Conservation (phyloP, 345 rosid genomes). For the Nephelium lappaceum region DNA sequence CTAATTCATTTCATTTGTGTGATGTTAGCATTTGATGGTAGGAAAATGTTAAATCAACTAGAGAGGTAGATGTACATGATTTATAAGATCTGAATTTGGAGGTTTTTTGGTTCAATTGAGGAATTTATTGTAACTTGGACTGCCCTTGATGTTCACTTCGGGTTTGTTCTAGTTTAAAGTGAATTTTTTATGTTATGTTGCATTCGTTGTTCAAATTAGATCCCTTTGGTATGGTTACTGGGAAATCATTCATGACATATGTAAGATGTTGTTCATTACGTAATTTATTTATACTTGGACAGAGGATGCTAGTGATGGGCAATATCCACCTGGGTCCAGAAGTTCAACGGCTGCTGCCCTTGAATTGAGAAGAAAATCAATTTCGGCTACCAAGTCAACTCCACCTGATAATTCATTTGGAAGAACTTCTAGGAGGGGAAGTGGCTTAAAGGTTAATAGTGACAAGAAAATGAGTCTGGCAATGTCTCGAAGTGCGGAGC, state of each 20-base stretch:
- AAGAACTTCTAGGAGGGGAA: conserved; percentile 49
- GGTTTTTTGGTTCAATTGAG: conserved; percentile 1
- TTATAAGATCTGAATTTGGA: conserved; percentile 9
- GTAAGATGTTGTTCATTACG: conserved; percentile 1
- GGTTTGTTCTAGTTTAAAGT: too few species aligned
- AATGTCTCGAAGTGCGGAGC: conserved; percentile 33
- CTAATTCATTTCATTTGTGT: conserved; percentile 1
- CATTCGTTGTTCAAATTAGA: neutral
- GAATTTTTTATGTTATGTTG: neutral
- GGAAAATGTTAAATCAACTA: neutral
- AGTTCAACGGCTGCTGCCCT: conserved; percentile 33
- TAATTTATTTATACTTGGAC: conserved; percentile 19
- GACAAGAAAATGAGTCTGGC: conserved; percentile 47
- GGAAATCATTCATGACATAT: neutral
- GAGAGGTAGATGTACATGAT: neutral
- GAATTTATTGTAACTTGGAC: conserved; percentile 1
- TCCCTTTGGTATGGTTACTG: neutral
- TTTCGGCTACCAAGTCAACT: conserved; percentile 41
- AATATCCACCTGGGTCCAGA: conserved; percentile 45
- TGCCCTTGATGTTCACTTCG: neutral
- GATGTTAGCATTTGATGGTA: neutral
- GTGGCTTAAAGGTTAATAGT: conserved; percentile 39
- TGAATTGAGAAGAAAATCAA: conserved; percentile 42
- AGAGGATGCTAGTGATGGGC: conserved; percentile 68
- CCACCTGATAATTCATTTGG: conserved; percentile 56